Evolutionary conservation across 768 basidiomycete genomes (phyloP).

Genomic region (Tubosaeta sp.): DNA sequence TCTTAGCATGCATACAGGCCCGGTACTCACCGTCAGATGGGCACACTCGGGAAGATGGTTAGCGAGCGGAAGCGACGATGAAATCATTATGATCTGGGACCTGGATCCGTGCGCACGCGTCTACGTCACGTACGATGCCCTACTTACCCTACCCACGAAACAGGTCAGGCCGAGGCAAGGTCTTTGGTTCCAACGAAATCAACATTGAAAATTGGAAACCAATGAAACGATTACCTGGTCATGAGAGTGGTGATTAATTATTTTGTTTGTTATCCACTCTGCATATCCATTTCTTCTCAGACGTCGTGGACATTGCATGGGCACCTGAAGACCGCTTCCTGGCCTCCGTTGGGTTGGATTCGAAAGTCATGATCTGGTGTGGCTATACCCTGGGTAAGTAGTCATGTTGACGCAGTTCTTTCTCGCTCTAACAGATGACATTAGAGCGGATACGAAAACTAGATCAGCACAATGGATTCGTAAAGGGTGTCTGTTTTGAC

Average conservation of each 20-base stretch:
- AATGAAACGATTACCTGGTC: slow-evolving; percentile 84
- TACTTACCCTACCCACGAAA: slow-evolving; percentile 4
- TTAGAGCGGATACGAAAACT: slow-evolving; percentile 80
- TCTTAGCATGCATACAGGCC: slow-evolving; percentile 89
- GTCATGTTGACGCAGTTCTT: neutral
- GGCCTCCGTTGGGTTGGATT: slow-evolving; percentile 92
- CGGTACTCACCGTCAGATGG: slow-evolving; percentile 90
- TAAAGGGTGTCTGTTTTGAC: slow-evolving; percentile 99
- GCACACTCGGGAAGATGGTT: slow-evolving; percentile 91
- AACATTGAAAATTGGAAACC: slow-evolving; percentile 99
- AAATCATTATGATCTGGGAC: slow-evolving; percentile 96
- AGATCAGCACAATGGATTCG: slow-evolving; percentile 90
- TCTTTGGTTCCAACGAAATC: slow-evolving; percentile 93
- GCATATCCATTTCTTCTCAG: slow-evolving; percentile 37
- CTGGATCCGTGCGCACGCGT: slow-evolving; percentile 74
- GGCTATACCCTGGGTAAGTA: slow-evolving; percentile 80
- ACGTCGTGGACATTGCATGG: slow-evolving; percentile 96
- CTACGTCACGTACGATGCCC: neutral
- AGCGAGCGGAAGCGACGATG: slow-evolving; percentile 95
- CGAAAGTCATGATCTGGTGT: slow-evolving; percentile 89
- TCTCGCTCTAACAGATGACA: neutral
- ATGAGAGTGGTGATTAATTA: slow-evolving; percentile 75
- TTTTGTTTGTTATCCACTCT: neutral
- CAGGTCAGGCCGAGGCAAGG: slow-evolving; percentile 77
- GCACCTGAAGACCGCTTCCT: slow-evolving; percentile 88